Base-by-base conservation (phyloP, 2,329 filamentous ascomycete species). In the Aspergillus costaricaensis region DNA sequence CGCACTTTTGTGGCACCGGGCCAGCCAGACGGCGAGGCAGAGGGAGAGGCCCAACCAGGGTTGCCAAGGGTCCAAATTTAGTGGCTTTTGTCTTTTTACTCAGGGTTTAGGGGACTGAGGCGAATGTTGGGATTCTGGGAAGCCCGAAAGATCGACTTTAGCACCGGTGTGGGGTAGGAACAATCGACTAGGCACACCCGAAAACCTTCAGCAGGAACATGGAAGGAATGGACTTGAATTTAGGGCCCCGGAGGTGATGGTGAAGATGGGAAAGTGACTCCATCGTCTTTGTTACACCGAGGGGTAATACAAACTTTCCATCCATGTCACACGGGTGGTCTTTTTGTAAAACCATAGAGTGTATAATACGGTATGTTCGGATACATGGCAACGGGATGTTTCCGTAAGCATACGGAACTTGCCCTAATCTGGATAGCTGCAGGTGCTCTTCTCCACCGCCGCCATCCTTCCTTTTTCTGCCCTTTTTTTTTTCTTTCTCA, bases 381-480 rank as follows among this genome's bases (percentile, higher is more conserved):
- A 55, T 55, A 55, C 53, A 55, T 2, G 9, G 10, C 17, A 17
- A 19, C 43, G 39, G 25, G 23, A 23, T 19, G 25, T 44, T 21
- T 36, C 41, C 25, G 39, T 55, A 47, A 10, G 10, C 9, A 21
- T 47, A 55, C 41, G 9, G 8, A 25, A 44, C 53, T 55, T 44
- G 43, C 32, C 39, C 36, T 36, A 19, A 17, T 30, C 44, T 23
- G 21, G 43, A 41, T 15, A 43, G 25, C 53, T 44, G 53, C 53
- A 55, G 30, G 38, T n/a, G 32, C 12, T 55, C 19, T 36, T 55
- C 53, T 21, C 53, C 53, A 55, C 52, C 38, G 21, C 30, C 30
- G 36, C 36, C 32, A n/a, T 17, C n/a, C 3, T 36, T 12, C n/a
- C 23, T 10, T 17, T 23, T 53, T 53, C n/a, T 32, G 10, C 38